These are phyloP conservation scores for Chaetomiaceae sp. DNA, from an alignment of 2,329 filamentous ascomycete genomes.

Conservation along the genomic window DNA sequence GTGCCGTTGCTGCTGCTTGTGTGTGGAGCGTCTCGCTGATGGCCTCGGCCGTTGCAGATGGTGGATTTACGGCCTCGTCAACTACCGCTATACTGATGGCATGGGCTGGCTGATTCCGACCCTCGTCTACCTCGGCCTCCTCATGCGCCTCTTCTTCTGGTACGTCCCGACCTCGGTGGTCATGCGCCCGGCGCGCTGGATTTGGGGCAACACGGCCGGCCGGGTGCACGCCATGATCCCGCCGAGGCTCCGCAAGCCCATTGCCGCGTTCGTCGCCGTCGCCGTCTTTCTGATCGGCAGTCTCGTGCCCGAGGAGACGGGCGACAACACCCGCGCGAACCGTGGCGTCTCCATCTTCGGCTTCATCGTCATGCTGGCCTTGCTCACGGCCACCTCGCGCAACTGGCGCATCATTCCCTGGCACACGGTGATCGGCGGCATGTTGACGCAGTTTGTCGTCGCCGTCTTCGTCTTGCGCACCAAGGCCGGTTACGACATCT, in stretches of 20 bases:
- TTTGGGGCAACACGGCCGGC: conserved; percentile 20
- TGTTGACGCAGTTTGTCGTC: conserved; percentile 82
- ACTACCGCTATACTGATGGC: conserved; percentile 15
- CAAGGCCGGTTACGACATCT: conserved; percentile 74
- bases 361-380: conserved; percentile 60
- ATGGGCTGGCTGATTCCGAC: conserved; percentile 24
- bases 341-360: conserved; percentile 78
- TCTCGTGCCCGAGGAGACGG: conserved; percentile 64
- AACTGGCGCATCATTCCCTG: conserved; percentile 60
- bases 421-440: conserved; percentile 81
- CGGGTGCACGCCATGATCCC: conserved; percentile 46
- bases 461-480: conserved; percentile 84
- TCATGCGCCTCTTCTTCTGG: conserved; percentile 15
- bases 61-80: conserved; percentile 34
- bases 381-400: conserved; percentile 65
- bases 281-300: conserved; percentile 70
- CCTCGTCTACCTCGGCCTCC: conserved; percentile 20
- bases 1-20: too few species aligned
- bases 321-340: conserved; percentile 72
- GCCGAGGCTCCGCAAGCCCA: conserved; percentile 54
- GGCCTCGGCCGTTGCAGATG: conserved; percentile 26
- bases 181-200: conserved; percentile 15
- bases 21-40: neutral
- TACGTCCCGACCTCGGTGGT: conserved; percentile 14
- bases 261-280: conserved; percentile 59